These are phyloP conservation scores for Apiospora sp. DNA, from an alignment of 2,329 filamentous ascomycete genomes.

Conservation along the genomic window DNA sequence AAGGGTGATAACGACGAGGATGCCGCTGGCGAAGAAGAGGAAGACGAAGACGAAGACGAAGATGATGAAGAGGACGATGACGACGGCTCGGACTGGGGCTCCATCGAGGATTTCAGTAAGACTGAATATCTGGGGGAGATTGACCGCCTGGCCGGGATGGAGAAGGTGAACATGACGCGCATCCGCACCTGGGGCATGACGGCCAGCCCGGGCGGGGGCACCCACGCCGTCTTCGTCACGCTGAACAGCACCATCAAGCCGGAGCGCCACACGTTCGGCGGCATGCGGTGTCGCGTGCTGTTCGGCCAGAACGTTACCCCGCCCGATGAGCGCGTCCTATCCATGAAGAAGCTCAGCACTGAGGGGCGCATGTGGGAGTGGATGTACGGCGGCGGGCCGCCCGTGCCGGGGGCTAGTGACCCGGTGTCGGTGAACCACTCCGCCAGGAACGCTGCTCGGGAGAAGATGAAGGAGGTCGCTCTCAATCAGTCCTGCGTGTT, in stretches of 20 bases:
- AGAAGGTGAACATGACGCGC: slow-evolving; percentile 57
- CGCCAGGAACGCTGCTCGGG: slow-evolving; percentile 38
- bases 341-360: slow-evolving; percentile 51
- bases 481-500: slow-evolving; percentile 55
- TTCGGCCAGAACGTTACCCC: slow-evolving; percentile 41
- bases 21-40: slow-evolving; percentile 38
- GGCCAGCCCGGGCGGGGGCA: slow-evolving; percentile 58
- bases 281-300: slow-evolving; percentile 46
- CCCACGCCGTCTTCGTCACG: slow-evolving; percentile 59
- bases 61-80: slow-evolving; percentile 37
- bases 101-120: slow-evolving; percentile 32
- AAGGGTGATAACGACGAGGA: slow-evolving; percentile 44
- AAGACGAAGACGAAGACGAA: slow-evolving; percentile 31
- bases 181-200: slow-evolving; percentile 63
- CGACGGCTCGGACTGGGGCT: slow-evolving; percentile 44
- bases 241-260: slow-evolving; percentile 57
- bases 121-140: slow-evolving; percentile 33
- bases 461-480: slow-evolving; percentile 49
- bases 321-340: slow-evolving; percentile 24
- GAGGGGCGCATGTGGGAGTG: slow-evolving; percentile 65
- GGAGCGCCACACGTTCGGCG: slow-evolving; percentile 51
- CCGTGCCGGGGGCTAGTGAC: slow-evolving; percentile 50
- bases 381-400: slow-evolving; percentile 63
- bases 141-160: slow-evolving; percentile 41
- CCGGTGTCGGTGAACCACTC: slow-evolving; percentile 11